phyloP scores from a whole-genome alignment of 139 green algal genomes.

The Eudorina sp. region DNA sequence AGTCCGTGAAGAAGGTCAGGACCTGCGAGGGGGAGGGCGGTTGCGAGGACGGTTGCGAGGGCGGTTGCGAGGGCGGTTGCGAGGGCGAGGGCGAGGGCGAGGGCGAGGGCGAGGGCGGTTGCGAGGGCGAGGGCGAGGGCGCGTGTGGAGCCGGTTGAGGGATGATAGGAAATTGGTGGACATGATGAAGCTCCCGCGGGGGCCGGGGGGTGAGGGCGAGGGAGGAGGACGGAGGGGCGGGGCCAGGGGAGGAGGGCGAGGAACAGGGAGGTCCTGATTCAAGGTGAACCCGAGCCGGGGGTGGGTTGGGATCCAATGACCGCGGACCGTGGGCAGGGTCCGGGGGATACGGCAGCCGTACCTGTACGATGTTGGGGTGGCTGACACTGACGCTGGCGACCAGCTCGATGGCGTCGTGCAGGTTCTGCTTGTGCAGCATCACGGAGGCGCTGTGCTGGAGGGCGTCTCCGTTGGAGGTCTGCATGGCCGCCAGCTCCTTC shows the following conservation, averaged over 20 bases:
- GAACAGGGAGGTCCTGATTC: no score
- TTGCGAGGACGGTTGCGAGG: neutral
- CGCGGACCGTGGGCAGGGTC: no score
- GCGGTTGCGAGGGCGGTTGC: neutral
- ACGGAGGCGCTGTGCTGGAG: neutral
- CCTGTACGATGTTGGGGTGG: conserved; percentile 43
- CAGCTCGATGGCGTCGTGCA: conserved; percentile 40
- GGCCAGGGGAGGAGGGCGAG: no score
- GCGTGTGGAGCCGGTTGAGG: no score
- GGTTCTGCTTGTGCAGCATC: conserved; percentile 3
- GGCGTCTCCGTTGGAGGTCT: neutral
- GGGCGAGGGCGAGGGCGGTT: neutral
- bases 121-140: no score
- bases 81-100: neutral
- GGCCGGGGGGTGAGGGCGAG: no score
- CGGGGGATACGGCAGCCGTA: no score
- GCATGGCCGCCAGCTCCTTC: neutral
- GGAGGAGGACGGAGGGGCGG: no score
- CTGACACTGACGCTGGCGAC: conserved; percentile 24
- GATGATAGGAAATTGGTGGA: no score
- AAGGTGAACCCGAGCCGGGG: no score
- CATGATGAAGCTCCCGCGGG: no score
- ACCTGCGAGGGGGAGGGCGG: neutral
- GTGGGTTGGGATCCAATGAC: no score
- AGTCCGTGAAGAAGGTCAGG: conserved; percentile 25